These are phyloP conservation scores for Stygiomarasmius scandens DNA, from an alignment of 1,284 basidiomycete species.

Conservation along the genomic window DNA sequence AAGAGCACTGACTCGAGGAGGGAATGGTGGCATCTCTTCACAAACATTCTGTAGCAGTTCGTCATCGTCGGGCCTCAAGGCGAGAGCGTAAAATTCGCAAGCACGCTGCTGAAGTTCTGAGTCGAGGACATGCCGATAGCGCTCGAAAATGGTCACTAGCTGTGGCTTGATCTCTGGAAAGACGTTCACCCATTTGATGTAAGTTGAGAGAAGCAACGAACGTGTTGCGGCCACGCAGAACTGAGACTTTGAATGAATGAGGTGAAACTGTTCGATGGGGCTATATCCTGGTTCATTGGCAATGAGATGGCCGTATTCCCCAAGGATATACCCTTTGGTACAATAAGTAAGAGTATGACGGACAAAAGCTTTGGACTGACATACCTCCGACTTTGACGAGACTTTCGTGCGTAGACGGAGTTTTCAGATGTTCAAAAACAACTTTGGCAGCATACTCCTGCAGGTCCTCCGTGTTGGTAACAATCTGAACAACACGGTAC, in stretches of 20 bases:
- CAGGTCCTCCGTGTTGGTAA: constrained; percentile 97
- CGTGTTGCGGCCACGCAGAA: constrained; percentile 93
- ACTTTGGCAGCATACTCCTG: constrained; percentile 94
- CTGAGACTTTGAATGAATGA: constrained; percentile 94
- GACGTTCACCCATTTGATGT: constrained; percentile 99
- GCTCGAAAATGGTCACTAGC: constrained; percentile 92
- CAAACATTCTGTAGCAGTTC: constrained; percentile 93
- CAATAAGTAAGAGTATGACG: constrained; percentile 13
- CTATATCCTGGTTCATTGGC: constrained; percentile 94
- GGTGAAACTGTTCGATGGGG: constrained; percentile 93
- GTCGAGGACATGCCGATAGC: constrained; percentile 98
- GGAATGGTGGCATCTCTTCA: constrained; percentile 99
- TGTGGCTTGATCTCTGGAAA: constrained; percentile 98
- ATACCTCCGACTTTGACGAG: constrained; percentile 94
- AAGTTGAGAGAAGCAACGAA: constrained; percentile 92
- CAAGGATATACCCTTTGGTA: constrained; percentile 85
- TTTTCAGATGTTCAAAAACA: constrained; percentile 89
- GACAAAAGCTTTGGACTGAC: constrained; percentile 19
- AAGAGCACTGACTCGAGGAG: constrained; percentile 90
- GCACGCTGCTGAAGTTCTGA: constrained; percentile 97
- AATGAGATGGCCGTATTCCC: constrained; percentile 96
- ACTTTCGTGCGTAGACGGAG: constrained; percentile 93
- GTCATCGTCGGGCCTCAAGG: constrained; percentile 82
- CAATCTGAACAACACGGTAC: constrained; percentile 98
- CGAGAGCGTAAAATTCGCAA: constrained; percentile 92